Base-by-base conservation (phyloP, 2,329 filamentous ascomycete genomes). In the Arthrobotrys sphaeroides region DNA sequence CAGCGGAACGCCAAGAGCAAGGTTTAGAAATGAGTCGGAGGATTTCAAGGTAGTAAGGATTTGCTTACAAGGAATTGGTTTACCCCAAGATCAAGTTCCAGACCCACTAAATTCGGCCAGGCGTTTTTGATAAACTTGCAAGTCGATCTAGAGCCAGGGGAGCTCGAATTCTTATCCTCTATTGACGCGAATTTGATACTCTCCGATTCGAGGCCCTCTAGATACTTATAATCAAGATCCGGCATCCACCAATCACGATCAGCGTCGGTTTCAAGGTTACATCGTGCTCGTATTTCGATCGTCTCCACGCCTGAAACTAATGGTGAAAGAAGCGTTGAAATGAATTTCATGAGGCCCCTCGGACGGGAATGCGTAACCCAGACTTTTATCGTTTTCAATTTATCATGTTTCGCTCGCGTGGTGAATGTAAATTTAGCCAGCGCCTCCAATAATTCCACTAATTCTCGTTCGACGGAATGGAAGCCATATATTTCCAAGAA, bases 21-120 rank as follows among this genome's bases (percentile, higher is more conserved):
- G 28, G 28, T 10, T 33, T 33, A 5, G 10, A 33, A 33, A 10
- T 5, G 10, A 33, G 28, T 33, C n/a, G n/a, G n/a, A n/a, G n/a
- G n/a, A n/a, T n/a, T n/a, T n/a, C n/a, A n/a, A n/a, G n/a, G n/a
- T n/a, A n/a, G n/a, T n/a, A n/a, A n/a, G n/a, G n/a, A n/a, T 49
- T 49, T 12, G 13, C 61, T 49, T 55, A 66, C 61, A 4, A 55
- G 3, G 18, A 22, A 16, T 0, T 55, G 47, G 12, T 47, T 36
- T 24, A 47, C 26, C n/a, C 69, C 60, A 13, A 65, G 22, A 59
- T 60, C 51, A 20, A 73, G 36, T 12, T 73, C 69, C 22, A 73
- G 36, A 4, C 66, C 61, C 31, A 42, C 69, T 5, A 66, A 16
- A 38, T 66, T 66, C 6, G 59, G 67, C 67, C 67, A 72, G 5